Evolutionary conservation across 495 filamentous ascomycete species (phyloP).

Genomic region (Sporormia fimetaria): DNA sequence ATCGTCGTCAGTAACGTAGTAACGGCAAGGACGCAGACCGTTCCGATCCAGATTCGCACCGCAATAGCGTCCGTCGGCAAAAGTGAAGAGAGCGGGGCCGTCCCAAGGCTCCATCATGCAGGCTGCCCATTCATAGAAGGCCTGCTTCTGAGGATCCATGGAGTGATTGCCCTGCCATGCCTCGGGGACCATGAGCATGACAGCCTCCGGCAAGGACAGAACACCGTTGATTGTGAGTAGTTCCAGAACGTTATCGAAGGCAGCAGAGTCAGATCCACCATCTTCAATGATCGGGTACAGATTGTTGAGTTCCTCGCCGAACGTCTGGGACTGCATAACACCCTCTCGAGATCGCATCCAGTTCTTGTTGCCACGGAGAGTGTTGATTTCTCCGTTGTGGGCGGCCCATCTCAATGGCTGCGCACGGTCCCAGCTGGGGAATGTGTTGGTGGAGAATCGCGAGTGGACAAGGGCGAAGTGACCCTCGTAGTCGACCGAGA

Average conservation of each 20-base stretch:
- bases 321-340: conserved; percentile 84
- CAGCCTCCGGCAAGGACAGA: conserved; percentile 88
- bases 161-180: conserved; percentile 91
- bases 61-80: conserved; percentile 94
- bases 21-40: conserved; percentile 90
- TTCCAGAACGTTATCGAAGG: conserved; percentile 97
- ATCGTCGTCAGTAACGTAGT: conserved; percentile 97
- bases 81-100: conserved; percentile 94
- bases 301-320: conserved; percentile 82
- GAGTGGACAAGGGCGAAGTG: conserved; percentile 98
- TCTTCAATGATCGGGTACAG: conserved; percentile 96
- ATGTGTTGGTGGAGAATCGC: conserved; percentile 98
- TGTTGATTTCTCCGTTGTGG: conserved; percentile 99
- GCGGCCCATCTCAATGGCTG: conserved; percentile 95
- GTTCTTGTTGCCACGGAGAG: conserved; percentile 97
- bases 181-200: conserved; percentile 99
- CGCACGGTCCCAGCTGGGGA: conserved; percentile 97
- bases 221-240: conserved; percentile 94
- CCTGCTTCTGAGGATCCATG: conserved; percentile 92
- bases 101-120: conserved; percentile 99
- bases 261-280: conserved; percentile 94
- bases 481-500: conserved; percentile 94
- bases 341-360: conserved; percentile 99
- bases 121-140: conserved; percentile 98
- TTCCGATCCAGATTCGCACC: conserved; percentile 98